Evolutionary conservation across 2,329 filamentous ascomycete species (phyloP).

Genomic region (Claviceps arundinis): DNA sequence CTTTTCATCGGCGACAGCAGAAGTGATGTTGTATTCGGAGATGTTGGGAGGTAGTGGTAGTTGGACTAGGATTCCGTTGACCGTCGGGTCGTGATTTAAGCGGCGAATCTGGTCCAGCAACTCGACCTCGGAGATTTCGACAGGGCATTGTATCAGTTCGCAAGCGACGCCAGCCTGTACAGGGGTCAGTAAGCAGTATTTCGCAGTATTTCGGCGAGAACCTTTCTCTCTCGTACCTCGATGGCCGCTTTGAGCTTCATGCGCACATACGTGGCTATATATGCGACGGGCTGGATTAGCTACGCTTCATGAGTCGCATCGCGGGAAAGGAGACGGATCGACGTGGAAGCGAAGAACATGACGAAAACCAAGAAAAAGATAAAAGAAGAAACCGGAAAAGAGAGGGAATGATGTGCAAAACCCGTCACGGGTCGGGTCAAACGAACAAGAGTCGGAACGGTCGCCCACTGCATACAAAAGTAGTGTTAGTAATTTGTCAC

Average conservation of each 20-base stretch:
- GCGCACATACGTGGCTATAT: conserved; percentile 83
- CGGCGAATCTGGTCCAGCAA: conserved; percentile 68
- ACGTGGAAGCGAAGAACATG: background rate
- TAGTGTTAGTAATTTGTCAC: conserved; percentile 11
- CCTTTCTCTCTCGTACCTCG: conserved; percentile 46
- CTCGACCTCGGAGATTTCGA: conserved; percentile 70
- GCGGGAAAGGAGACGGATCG: conserved; percentile 5
- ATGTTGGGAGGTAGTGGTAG: conserved; percentile 80
- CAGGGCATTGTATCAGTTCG: conserved; percentile 71
- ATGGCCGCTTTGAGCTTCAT: conserved; percentile 98
- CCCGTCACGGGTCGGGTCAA: background rate
- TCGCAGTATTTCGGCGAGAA: background rate
- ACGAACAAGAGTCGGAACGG: conserved; percentile 74
- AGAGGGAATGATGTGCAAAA: background rate
- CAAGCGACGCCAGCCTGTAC: conserved; percentile 77
- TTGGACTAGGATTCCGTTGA: conserved; percentile 91
- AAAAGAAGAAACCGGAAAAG: background rate
- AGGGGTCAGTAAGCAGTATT: background rate
- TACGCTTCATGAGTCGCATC: background rate
- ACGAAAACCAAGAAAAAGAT: background rate
- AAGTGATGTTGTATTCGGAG: conserved; percentile 81
- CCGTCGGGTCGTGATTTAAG: conserved; percentile 73
- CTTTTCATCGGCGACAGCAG: conserved; percentile 82
- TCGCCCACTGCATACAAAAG: conserved; percentile 55
- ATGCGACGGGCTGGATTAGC: conserved; percentile 14